Evolutionary conservation across 768 basidiomycete genomes (phyloP), one percentile per base, ranked within the genome.

Genomic region (Tremella yokohamensis): DNA sequence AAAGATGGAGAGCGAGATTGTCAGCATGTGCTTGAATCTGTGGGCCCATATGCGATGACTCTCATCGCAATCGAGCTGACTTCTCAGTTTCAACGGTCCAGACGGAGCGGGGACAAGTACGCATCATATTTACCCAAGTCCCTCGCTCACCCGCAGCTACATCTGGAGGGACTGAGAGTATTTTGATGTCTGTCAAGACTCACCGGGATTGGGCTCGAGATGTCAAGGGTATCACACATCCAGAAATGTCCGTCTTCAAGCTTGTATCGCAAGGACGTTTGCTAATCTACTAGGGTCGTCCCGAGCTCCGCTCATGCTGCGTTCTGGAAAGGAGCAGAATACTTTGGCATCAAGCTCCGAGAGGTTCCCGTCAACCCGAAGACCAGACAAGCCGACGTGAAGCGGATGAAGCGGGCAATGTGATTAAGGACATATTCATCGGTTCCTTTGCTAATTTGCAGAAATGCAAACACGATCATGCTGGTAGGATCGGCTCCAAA

Each of bases 1-100:
- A 49, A 92, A 94, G 79, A 99, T 99, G 94, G 94, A 99, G 69
- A 89, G 91, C 15, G 93, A 97, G 70, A 83, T 93, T 24, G 90
- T 93, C 44, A 81, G 88, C 9, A 91, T 91, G 87, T 88, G 86
- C 60, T 80, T 94, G 48, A 82, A 83, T 57, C 80, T 93, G 81
- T 78, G 52, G 63, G 75, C 61, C 22, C 22, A 15, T 45, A 19
- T 54, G 50, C 34, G 15, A 29, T 18, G 42, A 20, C 50, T 70
- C 40, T 61, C 63, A 25, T 72, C 72, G 63, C 24, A 22, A 11
- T 44, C 24, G 16, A 19, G 3, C 54, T 55, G 34, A 58, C 47
- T 1, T 26, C 42, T 57, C 54, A 79, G 80, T 38, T 97, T 87
- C 79, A 85, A 89, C 70, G 85, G 87, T 62, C 87, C 90, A 0